Evolutionary conservation across 140 eudicot species (phyloP).

Genomic region (Oenanthe javanica): DNA sequence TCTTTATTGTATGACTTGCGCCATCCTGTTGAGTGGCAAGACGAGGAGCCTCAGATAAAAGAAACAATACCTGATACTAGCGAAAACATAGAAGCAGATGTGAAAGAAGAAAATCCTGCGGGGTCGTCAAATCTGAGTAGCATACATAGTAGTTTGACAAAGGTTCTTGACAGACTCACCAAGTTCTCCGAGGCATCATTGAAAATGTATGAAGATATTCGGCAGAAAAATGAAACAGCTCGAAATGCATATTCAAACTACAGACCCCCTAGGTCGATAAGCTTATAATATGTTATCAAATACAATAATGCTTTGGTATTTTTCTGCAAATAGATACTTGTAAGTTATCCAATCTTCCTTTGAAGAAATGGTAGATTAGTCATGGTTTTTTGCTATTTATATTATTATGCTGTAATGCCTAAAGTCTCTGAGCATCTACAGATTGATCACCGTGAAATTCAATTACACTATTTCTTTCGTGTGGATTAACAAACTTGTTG

Average conservation of each 20-base stretch:
- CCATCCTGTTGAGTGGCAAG: constrained; percentile 32
- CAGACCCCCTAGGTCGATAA: constrained; percentile 60
- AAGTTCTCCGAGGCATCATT: constrained; percentile 88
- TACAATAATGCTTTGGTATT: neutral
- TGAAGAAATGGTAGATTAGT: neutral
- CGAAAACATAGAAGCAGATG: constrained; percentile 21
- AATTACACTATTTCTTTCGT: neutral
- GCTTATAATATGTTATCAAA: constrained; percentile 32
- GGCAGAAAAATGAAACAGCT: constrained; percentile 70
- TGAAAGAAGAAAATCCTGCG: constrained; percentile 19
- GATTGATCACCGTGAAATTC: neutral
- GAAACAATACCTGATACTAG: constrained; percentile 12
- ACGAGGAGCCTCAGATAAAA: constrained; percentile 31
- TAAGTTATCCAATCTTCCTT: neutral
- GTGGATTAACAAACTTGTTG: neutral
- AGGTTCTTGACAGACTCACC: constrained; percentile 71
- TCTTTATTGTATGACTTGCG: constrained; percentile 50
- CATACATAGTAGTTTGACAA: constrained; percentile 65
- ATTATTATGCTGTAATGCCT: neutral
- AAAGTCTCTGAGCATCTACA: neutral
- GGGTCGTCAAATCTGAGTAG: constrained; percentile 28
- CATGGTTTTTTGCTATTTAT: neutral
- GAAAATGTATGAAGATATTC: constrained; percentile 80
- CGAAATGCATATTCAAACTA: constrained; percentile 56
- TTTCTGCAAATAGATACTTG: constrained; percentile 16